Evolutionary conservation across 2,329 filamentous ascomycete species (phyloP).

Genomic region (Aspergillus persii): DNA sequence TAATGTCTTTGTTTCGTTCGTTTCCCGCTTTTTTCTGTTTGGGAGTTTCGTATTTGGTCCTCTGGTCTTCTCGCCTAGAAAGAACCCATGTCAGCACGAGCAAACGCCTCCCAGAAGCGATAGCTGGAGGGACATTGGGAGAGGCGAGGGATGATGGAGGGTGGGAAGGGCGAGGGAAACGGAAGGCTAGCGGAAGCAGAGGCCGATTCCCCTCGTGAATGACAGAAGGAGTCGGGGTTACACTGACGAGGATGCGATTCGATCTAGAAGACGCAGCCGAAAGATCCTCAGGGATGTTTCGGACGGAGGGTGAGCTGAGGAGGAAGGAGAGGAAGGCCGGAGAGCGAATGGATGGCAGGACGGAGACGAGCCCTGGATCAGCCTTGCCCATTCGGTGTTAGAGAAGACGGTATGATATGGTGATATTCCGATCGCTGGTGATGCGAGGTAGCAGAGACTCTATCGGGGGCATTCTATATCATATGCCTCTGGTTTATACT

Average conservation of each 20-base stretch:
- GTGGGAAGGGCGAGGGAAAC: slow-evolving; percentile 5
- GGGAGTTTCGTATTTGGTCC: not conserved
- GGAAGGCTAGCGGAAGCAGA: slow-evolving; percentile 3
- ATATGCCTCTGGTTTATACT: too few relatives aligned
- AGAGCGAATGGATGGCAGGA: not conserved
- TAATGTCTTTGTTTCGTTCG: not conserved
- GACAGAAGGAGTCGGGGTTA: slow-evolving; percentile 19
- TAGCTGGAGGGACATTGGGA: slow-evolving; percentile 14
- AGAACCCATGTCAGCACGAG: not conserved
- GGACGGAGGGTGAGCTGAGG: not conserved
- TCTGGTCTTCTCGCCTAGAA: not conserved
- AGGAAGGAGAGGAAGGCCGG: not conserved
- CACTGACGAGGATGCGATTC: slow-evolving; percentile 18
- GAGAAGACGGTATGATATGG: not conserved
- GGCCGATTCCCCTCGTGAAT: slow-evolving; percentile 16
- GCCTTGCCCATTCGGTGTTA: not conserved
- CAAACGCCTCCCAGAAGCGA: slow-evolving; percentile 2
- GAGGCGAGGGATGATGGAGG: slow-evolving; percentile 7
- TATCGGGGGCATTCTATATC: too few relatives aligned
- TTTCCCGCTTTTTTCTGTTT: not conserved
- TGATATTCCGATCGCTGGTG: not conserved
- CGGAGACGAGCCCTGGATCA: not conserved
- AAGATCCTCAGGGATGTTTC: not conserved
- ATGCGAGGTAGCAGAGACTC: not conserved
- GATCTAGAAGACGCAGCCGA: slow-evolving; percentile 2